Percentiles rank a stretch among this genome's conserved stretches.
These are phyloP conservation scores for Ophiostoma montium DNA, from an alignment of 2,329 filamentous ascomycete species.

Conservation along the genomic window DNA sequence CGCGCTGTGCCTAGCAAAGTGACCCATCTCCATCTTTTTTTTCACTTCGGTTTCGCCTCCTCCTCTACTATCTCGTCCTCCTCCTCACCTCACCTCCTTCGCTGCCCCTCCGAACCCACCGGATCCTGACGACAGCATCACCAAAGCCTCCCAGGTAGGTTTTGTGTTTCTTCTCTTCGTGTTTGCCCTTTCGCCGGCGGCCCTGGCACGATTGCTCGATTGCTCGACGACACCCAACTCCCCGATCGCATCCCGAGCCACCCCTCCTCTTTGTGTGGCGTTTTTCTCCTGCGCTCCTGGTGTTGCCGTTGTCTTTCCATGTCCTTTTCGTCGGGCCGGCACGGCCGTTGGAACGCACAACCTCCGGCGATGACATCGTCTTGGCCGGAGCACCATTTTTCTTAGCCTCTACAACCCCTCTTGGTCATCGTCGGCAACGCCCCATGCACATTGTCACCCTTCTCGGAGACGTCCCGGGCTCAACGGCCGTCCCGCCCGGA, in stretches of 20 bases:
- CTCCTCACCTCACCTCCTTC: slow-evolving; percentile 4
- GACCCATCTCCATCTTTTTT: slow-evolving; percentile 7
- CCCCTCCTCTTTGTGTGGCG: not conserved
- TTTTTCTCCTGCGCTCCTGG: not conserved
- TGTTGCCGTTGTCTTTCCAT: not conserved
- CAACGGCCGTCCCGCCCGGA: too few relatives aligned
- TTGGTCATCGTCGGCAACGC: too few relatives aligned
- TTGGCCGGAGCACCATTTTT: not conserved
- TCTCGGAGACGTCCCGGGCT: too few relatives aligned
- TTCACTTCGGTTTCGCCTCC: not conserved
- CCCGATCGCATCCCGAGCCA: not conserved
- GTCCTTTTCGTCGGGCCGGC: not conserved
- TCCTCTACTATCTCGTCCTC: not conserved
- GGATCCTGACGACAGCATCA: slow-evolving; percentile 1
- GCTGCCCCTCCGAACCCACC: slow-evolving; percentile 6
- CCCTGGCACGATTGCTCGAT: not conserved
- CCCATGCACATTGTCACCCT: too few relatives aligned
- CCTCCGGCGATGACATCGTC: not conserved
- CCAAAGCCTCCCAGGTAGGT: slow-evolving; percentile 1
- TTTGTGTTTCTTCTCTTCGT: not conserved
- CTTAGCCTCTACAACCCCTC: not conserved
- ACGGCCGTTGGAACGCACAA: not conserved
- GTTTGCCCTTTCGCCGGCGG: not conserved
- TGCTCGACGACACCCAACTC: not conserved
- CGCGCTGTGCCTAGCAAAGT: not conserved